Base-by-base conservation (phyloP, 257 asterid genomes). In the Solanum ossicruentum region DNA sequence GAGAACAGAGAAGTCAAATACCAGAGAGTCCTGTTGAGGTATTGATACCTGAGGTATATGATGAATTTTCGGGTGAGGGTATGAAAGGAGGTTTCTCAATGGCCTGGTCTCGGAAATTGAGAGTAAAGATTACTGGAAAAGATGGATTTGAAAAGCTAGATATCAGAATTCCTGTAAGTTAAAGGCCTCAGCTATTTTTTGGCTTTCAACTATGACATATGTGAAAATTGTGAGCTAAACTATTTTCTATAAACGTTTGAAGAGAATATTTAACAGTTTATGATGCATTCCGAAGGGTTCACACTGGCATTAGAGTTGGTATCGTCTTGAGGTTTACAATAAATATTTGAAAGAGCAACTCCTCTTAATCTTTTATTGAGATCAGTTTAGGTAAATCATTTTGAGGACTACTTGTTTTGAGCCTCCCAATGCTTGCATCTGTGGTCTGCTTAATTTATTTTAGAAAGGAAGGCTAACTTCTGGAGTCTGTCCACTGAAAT, bases 111-210 rank as follows among this genome's bases (percentile, higher is more conserved):
- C 88, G 96, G 82, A 94, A 92, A 84, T 87, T 94, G 88, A 92
- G 98, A 90, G 92, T 96, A 85, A 96, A 82, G 88, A 94, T 96
- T 81, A 92, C 98, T 79, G 99, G 98, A 85, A 89, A 89, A 84
- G 99, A 96, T 93, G 99, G 98, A 85, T 91, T 75, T 83, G 98
- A 92, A 87, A 93, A 89, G 87, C 99, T 96, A 73, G 98, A 96
- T 88, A 90, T 96, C 80, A 91, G 92, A 72, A 90, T 96, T 88
- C 99, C 99, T 60, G 99, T 95, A 92, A 92, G 97, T 91, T 87
- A 69, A 57, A 45, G 54, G 36, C 32, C 20, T 32, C 18, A 60
- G n/a, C 43, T 66, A 55, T 36, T 15, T n/a, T 83, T 75, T 43
- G 28, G n/a, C 32, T 81, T 60, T 58, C 43, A 49, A 71, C 54